Evolutionary conservation across 148 eudicot species (phyloP).

Genomic region (Talinum fruticosum): DNA sequence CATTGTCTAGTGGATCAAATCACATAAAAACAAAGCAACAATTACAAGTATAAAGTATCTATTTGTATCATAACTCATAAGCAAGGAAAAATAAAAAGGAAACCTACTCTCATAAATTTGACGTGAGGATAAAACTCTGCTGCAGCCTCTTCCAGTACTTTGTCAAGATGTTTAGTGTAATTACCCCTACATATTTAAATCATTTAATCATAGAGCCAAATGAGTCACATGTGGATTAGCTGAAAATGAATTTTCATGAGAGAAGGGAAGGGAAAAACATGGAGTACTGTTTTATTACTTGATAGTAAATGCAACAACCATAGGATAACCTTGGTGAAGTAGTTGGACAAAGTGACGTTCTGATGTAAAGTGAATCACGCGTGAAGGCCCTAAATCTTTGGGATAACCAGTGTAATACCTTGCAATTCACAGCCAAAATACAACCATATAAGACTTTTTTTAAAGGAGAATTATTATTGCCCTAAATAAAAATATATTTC

Average conservation of each 20-base stretch:
- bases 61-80: neutral
- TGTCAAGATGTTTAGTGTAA: conserved; percentile 80
- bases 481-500: neutral
- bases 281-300: conserved; percentile 34
- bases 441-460: neutral
- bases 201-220: conserved; percentile 9
- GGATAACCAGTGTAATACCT: conserved; percentile 98
- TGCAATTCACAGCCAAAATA: conserved; percentile 18
- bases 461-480: neutral
- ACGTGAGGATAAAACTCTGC: conserved; percentile 81
- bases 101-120: conserved; percentile 85
- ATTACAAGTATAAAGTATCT: neutral
- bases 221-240: neutral
- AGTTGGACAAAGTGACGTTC: conserved; percentile 93
- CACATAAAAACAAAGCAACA: neutral
- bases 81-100: conserved; percentile 2
- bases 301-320: conserved; percentile 92
- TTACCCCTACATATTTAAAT: conserved; percentile 50
- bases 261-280: neutral
- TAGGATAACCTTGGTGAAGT: conserved; percentile 84
- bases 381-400: conserved; percentile 89
- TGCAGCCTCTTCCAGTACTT: conserved; percentile 89
- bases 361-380: conserved; percentile 83
- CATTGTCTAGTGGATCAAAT: neutral
- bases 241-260: neutral